These are phyloP conservation scores for Haplosporangium gracile DNA, from an alignment of 192 early-diverging fungal genomes.

Conservation along the genomic window DNA sequence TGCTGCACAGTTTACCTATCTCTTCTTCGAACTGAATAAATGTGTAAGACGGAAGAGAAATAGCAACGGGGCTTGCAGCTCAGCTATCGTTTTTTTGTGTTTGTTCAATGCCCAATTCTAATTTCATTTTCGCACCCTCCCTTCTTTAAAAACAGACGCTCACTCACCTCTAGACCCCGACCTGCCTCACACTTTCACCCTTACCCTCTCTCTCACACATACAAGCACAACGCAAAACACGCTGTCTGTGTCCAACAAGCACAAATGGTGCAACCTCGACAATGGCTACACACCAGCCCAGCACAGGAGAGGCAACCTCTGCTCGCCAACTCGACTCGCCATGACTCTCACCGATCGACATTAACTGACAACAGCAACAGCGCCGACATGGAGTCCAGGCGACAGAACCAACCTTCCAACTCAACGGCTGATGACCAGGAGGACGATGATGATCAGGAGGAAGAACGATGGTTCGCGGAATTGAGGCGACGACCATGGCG, in stretches of 20 bases:
- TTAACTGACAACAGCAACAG: background rate
- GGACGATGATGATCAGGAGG: slow-evolving; percentile 1
- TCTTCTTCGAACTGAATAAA: too few species aligned
- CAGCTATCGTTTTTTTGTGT: too few species aligned
- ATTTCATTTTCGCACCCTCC: too few species aligned
- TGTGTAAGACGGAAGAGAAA: too few species aligned
- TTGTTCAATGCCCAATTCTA: too few species aligned
- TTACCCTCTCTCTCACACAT: background rate
- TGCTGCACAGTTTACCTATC: too few species aligned
- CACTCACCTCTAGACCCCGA: too few species aligned
- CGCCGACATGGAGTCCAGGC: too few species aligned
- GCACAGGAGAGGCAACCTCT: background rate
- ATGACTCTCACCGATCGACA: too few species aligned
- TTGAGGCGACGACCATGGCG: slow-evolving; percentile 3
- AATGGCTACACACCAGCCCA: background rate
- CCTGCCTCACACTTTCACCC: background rate
- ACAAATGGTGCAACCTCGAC: background rate
- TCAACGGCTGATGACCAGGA: background rate
- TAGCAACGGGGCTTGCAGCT: too few species aligned
- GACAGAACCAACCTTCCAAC: background rate
- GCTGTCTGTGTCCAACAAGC: too few species aligned
- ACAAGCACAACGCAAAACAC: background rate
- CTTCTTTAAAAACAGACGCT: too few species aligned
- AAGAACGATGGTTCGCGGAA: slow-evolving; percentile 17
- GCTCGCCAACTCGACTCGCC: background rate